Percentiles rank a stretch among this genome's conserved stretches.
These are phyloP conservation scores for Flaveria sonorensis DNA, from an alignment of 129 eudicot species.

Conservation along the genomic window DNA sequence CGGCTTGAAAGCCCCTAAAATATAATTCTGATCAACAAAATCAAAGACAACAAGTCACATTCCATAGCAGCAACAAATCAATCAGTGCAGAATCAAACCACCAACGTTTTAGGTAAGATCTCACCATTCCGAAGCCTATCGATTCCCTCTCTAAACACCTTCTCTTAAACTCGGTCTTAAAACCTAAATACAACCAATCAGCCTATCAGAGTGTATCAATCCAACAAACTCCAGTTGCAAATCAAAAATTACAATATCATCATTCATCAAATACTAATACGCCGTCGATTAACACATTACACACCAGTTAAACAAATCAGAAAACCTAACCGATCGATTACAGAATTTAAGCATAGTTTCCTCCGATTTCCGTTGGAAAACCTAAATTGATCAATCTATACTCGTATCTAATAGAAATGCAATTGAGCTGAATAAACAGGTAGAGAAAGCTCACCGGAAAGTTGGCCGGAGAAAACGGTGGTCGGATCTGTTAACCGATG, in stretches of 20 bases:
- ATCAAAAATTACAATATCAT: not conserved
- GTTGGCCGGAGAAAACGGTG: conserved; percentile 25
- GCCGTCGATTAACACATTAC: conserved; percentile 25
- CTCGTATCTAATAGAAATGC: not conserved
- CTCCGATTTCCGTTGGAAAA: conserved; percentile 8
- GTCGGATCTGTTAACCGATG: conserved; percentile 35
- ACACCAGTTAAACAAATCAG: not conserved
- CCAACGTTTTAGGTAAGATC: not conserved
- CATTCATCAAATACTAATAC: not conserved
- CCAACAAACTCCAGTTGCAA: conserved; percentile 14
- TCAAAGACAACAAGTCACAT: conserved; percentile 26
- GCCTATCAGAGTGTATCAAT: conserved; percentile 1
- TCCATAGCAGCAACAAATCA: not conserved
- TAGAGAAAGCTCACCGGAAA: conserved; percentile 26
- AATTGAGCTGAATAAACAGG: not conserved
- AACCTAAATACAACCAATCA: conserved; percentile 16
- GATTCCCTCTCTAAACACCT: conserved; percentile 24
- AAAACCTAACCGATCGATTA: conserved; percentile 6
- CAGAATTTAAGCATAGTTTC: not conserved
- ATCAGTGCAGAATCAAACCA: not conserved
- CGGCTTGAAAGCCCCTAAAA: conserved; percentile 94
- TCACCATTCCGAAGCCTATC: conserved; percentile 44
- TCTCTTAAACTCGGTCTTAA: conserved; percentile 20
- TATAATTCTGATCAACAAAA: conserved; percentile 64
- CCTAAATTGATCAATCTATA: conserved; percentile 13